A percentile compares a stretch with the other conserved stretches of the same genome.
Evolutionary conservation across 2,329 filamentous ascomycete species (phyloP).

Genomic region (Endothia cerciana): DNA sequence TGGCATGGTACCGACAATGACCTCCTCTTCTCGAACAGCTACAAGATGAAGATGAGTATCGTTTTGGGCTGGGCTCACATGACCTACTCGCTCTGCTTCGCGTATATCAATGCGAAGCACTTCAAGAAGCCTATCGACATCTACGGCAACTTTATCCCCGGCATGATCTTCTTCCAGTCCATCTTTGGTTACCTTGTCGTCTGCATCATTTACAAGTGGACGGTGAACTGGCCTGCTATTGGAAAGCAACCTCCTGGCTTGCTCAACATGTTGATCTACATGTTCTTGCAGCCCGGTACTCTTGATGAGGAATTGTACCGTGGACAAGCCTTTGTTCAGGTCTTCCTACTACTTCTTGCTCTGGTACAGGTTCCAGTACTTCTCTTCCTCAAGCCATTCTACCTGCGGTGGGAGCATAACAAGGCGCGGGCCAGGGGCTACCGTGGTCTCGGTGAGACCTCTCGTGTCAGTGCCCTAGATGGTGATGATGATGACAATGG

Average conservation of each 20-base stretch:
- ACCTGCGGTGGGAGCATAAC: slow-evolving; percentile 93
- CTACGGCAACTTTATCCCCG: slow-evolving; percentile 95
- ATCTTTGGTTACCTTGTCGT: slow-evolving; percentile 97
- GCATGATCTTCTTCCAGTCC: slow-evolving; percentile 99
- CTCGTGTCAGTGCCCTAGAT: slow-evolving; percentile 86
- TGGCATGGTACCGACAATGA: slow-evolving; percentile 98
- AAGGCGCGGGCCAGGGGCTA: slow-evolving; percentile 85
- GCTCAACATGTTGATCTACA: slow-evolving; percentile 99
- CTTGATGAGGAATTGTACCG: slow-evolving; percentile 75
- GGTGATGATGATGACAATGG: slow-evolving; percentile 78
- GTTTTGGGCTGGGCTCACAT: slow-evolving; percentile 97
- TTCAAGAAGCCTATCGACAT: slow-evolving; percentile 96
- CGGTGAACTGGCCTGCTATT: slow-evolving; percentile 76
- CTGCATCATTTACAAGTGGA: slow-evolving; percentile 97
- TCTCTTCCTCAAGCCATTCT: slow-evolving; percentile 94
- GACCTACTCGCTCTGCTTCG: slow-evolving; percentile 95
- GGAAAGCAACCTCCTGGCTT: slow-evolving; percentile 78
- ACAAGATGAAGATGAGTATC: slow-evolving; percentile 99
- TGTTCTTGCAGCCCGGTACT: slow-evolving; percentile 89
- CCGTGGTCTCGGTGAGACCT: slow-evolving; percentile 87
- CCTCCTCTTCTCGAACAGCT: slow-evolving; percentile 94
- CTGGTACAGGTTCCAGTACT: slow-evolving; percentile 86
- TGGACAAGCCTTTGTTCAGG: slow-evolving; percentile 77
- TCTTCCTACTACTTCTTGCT: slow-evolving; percentile 79
- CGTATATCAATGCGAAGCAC: slow-evolving; percentile 90